Percentiles rank a stretch among this genome's conserved stretches.
These are phyloP conservation scores for Cornus kousa DNA, from an alignment of 148 eudicot species.

Conservation along the genomic window DNA sequence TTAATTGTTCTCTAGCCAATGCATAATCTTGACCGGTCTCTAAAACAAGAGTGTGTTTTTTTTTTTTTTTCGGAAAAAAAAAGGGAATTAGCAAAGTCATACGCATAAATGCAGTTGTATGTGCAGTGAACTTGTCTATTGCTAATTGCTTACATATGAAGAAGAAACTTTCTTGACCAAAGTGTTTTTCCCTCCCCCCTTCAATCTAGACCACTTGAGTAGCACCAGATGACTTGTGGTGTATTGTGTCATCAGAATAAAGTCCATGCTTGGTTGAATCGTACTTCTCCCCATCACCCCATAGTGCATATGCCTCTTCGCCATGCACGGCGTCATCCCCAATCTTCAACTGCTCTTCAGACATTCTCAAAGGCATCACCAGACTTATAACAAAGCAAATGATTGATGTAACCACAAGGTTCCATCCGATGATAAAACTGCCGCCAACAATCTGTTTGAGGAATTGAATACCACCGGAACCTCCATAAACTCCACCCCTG, in stretches of 20 bases:
- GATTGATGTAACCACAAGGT: conserved; percentile 45
- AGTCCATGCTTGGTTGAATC: conserved; percentile 35
- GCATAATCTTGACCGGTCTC: too few relatives aligned
- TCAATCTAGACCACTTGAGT: conserved; percentile 39
- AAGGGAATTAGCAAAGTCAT: too few relatives aligned
- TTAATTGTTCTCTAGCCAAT: too few relatives aligned
- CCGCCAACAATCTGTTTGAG: conserved; percentile 54
- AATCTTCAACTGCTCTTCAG: conserved; percentile 46
- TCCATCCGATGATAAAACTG: conserved; percentile 56
- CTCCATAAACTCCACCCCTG: conserved; percentile 48
- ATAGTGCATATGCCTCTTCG: conserved; percentile 68
- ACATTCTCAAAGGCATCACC: conserved; percentile 49
- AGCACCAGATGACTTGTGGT: conserved; percentile 34
- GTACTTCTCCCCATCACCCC: conserved; percentile 68
- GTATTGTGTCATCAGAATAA: conserved; percentile 12
- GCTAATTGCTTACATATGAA: too few relatives aligned
- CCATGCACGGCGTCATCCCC: conserved; percentile 78
- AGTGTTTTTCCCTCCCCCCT: too few relatives aligned
- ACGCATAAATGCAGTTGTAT: too few relatives aligned
- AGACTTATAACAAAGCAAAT: conserved; percentile 37
- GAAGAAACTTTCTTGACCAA: too few relatives aligned
- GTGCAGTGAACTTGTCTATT: too few relatives aligned
- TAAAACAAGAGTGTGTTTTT: too few relatives aligned
- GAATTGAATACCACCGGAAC: conserved; percentile 43
- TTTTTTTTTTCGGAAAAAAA: too few relatives aligned